Evolutionary conservation across 2,329 filamentous ascomycete genomes (phyloP).

Genomic region (Aspergillus fijiensis): DNA sequence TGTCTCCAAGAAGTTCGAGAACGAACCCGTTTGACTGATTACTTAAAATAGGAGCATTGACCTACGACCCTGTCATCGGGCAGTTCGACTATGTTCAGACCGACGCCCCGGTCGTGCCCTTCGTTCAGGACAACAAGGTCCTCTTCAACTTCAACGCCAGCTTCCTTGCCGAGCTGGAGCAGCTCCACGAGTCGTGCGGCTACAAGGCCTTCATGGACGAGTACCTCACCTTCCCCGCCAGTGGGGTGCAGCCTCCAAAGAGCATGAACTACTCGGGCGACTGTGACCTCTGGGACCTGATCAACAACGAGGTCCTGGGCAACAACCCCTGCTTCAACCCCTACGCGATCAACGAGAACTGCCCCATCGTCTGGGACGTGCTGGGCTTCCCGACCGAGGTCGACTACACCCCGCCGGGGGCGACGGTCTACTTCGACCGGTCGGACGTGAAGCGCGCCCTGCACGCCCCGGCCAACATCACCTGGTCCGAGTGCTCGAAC

Average conservation of each 20-base stretch:
- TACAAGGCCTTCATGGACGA: conserved; percentile 49
- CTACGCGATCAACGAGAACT: conserved; percentile 71
- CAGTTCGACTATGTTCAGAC: conserved; percentile 35
- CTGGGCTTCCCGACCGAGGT: conserved; percentile 59
- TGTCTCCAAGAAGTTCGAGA: background rate
- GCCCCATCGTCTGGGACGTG: conserved; percentile 68
- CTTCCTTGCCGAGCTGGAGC: conserved; percentile 43
- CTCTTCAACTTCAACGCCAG: conserved; percentile 48
- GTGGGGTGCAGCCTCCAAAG: conserved; percentile 57
- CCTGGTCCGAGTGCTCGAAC: conserved; percentile 37
- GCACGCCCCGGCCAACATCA: conserved; percentile 53
- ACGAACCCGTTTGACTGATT: background rate
- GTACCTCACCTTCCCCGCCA: conserved; percentile 54
- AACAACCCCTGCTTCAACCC: conserved; percentile 78
- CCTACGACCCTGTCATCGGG: conserved; percentile 68
- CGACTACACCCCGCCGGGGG: conserved; percentile 61
- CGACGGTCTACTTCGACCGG: conserved; percentile 68
- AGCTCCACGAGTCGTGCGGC: conserved; percentile 46
- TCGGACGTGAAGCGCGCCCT: conserved; percentile 67
- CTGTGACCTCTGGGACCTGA: conserved; percentile 60
- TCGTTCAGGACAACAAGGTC: conserved; percentile 44
- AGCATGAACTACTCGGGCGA: conserved; percentile 47
- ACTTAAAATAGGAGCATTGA: conserved; percentile 50
- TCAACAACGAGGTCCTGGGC: conserved; percentile 53
- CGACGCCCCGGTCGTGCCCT: conserved; percentile 42